phyloP scores from a whole-genome alignment of 202 grass and related monocot species.

The Hordeum pubiflorum region DNA sequence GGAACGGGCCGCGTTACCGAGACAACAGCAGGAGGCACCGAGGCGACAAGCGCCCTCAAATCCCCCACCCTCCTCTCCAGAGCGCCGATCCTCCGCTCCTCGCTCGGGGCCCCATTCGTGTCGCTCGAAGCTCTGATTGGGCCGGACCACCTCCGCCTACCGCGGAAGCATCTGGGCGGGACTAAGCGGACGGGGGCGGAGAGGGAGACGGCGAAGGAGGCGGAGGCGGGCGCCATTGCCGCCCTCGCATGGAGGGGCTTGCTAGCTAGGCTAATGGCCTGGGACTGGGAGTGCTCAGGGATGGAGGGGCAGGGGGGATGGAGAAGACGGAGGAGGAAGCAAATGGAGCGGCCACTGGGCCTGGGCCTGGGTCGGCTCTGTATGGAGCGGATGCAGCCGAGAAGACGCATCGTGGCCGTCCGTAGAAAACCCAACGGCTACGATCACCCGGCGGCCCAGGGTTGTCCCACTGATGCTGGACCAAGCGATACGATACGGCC shows the following conservation, averaged over 20 bases:
- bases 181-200: background rate
- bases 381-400: background rate
- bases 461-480: background rate
- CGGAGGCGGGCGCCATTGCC: constrained; percentile 47
- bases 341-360: background rate
- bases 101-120: background rate
- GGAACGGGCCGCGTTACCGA: constrained; percentile 30
- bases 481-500: background rate
- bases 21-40: constrained; percentile 31
- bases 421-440: accelerated
- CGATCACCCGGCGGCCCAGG: background rate
- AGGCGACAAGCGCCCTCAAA: constrained; percentile 47
- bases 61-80: constrained; percentile 38
- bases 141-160: constrained; percentile 9
- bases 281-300: background rate
- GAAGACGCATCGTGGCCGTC: background rate
- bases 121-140: constrained; percentile 43
- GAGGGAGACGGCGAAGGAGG: constrained; percentile 17
- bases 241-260: constrained; percentile 30
- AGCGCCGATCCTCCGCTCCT: constrained; percentile 28
- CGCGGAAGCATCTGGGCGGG: background rate
- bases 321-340: background rate
- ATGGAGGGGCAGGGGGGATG: background rate
- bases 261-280: background rate
- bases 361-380: background rate